A percentile compares a stretch with the other conserved stretches of the same genome.
Evolutionary conservation across 1,139 yeast genomes (phyloP).

Genomic region (Kluyveromyces sp.): DNA sequence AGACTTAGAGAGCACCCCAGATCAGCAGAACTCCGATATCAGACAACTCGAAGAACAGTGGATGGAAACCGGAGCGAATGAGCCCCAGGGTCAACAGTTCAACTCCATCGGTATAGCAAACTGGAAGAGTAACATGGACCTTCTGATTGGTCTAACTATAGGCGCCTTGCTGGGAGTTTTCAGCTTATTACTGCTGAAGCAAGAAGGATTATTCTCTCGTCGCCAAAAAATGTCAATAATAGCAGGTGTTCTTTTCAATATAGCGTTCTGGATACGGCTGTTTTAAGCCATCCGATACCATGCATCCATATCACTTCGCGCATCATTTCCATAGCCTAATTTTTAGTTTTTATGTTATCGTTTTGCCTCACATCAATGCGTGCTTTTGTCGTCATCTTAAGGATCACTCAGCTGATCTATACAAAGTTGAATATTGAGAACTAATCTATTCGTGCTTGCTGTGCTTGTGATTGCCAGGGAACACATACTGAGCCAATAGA

Average conservation of each 20-base stretch:
- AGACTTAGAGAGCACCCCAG: slow-evolving; percentile 34
- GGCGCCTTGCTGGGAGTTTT: slow-evolving; percentile 62
- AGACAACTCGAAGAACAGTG: slow-evolving; percentile 78
- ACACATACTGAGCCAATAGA: slow-evolving; percentile 10
- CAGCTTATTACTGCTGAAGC: slow-evolving; percentile 48
- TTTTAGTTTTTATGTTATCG: too few relatives aligned
- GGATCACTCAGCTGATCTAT: background rate
- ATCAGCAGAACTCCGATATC: slow-evolving; percentile 25
- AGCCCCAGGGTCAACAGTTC: slow-evolving; percentile 21
- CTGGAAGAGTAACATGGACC: slow-evolving; percentile 45
- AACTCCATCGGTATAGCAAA: slow-evolving; percentile 30
- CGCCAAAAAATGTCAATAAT: slow-evolving; percentile 56
- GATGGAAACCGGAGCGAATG: slow-evolving; percentile 73
- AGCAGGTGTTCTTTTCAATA: slow-evolving; percentile 54
- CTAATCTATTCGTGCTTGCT: slow-evolving; percentile 7
- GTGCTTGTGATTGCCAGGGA: slow-evolving; percentile 37
- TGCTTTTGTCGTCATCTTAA: background rate
- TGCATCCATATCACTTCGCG: too few relatives aligned
- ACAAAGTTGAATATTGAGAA: too few relatives aligned
- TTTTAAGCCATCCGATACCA: too few relatives aligned
- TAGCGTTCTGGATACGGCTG: slow-evolving; percentile 49
- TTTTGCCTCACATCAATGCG: background rate
- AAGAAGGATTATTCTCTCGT: slow-evolving; percentile 52
- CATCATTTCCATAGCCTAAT: too few relatives aligned
- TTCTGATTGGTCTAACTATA: slow-evolving; percentile 53